Percentiles rank a stretch among this genome's conserved stretches.
phyloP scores from a whole-genome alignment of 345 rosid genomes.

The Citrus inodora region DNA sequence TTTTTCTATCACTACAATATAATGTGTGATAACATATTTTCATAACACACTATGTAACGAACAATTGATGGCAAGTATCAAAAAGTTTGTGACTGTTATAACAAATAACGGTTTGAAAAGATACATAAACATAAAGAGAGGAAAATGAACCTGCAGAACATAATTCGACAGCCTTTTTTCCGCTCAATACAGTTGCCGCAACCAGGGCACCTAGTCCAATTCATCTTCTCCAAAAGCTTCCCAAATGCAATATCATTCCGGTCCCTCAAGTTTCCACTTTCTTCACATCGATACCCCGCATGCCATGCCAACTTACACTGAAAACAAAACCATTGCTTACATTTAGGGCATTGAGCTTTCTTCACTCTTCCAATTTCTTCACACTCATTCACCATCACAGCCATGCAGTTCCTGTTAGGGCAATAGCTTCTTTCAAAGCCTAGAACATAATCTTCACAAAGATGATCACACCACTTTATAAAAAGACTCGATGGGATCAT shows the following conservation, averaged over 20 bases:
- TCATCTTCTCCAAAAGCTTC: constrained; percentile 21
- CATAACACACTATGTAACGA: too few relatives aligned
- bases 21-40: too few relatives aligned
- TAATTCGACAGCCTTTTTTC: constrained; percentile 18
- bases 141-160: constrained; percentile 25
- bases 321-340: constrained; percentile 28
- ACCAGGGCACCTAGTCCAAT: constrained; percentile 27
- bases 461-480: constrained; percentile 29
- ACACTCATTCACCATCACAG: constrained; percentile 32
- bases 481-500: constrained; percentile 19
- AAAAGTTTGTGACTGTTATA: too few relatives aligned
- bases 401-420: constrained; percentile 27
- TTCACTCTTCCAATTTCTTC: constrained; percentile 7
- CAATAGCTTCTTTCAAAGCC: constrained; percentile 24
- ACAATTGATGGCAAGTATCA: too few relatives aligned
- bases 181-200: constrained; percentile 30
- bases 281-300: constrained; percentile 26
- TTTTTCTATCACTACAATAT: too few relatives aligned
- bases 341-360: constrained; percentile 25
- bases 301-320: constrained; percentile 30
- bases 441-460: constrained; percentile 14
- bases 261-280: constrained; percentile 18
- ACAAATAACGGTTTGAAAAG: neutral
- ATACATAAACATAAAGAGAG: neutral
- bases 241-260: constrained; percentile 24